These are phyloP conservation scores for Aspergillus pseudonomiae DNA, from an alignment of 2,329 filamentous ascomycete species.

Conservation along the genomic window DNA sequence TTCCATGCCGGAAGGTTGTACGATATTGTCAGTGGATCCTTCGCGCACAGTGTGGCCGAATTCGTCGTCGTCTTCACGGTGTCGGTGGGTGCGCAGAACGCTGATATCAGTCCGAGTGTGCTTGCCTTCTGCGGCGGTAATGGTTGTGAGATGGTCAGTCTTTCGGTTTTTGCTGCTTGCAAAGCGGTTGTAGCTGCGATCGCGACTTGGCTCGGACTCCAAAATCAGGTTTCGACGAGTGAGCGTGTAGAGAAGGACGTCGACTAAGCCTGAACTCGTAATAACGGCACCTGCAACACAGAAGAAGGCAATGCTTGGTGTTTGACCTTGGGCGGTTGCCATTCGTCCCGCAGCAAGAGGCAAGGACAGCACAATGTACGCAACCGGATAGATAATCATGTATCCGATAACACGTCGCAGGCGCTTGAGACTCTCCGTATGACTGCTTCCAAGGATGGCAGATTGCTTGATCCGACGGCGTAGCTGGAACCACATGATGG, in stretches of 20 bases:
- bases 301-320: conserved; percentile 46
- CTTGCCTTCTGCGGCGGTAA: conserved; percentile 29
- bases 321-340: conserved; percentile 40
- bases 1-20: conserved; percentile 34
- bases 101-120: conserved; percentile 23
- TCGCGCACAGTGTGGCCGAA: conserved; percentile 38
- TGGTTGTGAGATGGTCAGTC: conserved; percentile 35
- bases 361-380: conserved; percentile 65
- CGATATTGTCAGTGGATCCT: conserved; percentile 51
- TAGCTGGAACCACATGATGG: conserved; percentile 53
- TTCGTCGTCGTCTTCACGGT: conserved; percentile 25
- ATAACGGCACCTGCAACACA: conserved; percentile 59
- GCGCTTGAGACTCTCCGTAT: conserved; percentile 41
- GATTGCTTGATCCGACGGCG: conserved; percentile 48
- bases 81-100: conserved; percentile 20
- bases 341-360: conserved; percentile 59
- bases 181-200: conserved; percentile 38
- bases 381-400: conserved; percentile 52
- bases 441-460: conserved; percentile 38
- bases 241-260: conserved; percentile 61
- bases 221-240: conserved; percentile 60
- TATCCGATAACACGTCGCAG: conserved; percentile 49
- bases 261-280: conserved; percentile 61
- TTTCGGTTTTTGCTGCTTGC: conserved; percentile 30
- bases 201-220: conserved; percentile 50